Evolutionary conservation across 2,329 filamentous ascomycete species (phyloP), one percentile per base, ranked within the genome.

Genomic region (Curvularia sp.): DNA sequence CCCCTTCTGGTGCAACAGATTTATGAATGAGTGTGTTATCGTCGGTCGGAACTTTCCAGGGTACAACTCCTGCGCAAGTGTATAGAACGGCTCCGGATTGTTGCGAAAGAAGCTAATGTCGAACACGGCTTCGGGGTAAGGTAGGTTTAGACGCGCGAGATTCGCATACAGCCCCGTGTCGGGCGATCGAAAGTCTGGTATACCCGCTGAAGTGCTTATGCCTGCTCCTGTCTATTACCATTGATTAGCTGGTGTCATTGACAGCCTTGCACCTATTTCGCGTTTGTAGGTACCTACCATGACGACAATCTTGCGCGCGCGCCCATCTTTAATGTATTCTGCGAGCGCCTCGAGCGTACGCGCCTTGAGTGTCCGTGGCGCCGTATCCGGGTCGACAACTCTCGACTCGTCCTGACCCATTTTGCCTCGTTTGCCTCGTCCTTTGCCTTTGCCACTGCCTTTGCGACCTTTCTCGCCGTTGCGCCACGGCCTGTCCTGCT

Each of bases 161-260:
- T 98, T 98, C 69, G 92, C 89, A 77, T 99, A 99, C 10, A 99
- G 85, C 3, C 95, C 95, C 0, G 94, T 98, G 57, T 92, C 90
- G 62, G 94, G 93, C 1, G 93, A 96, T 64, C 95, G 86, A 77
- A 98, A 99, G 79, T 99, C 95, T 62, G 95, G 95, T 62, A 99
- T 94, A 79, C 81, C 79, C 1, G 79, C 80, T n/a, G 81, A 82
- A 0, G 91, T 94, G 30, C 89, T 92, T 66, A 97, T 96, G 48
- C 94, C 94, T 12, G 94, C 93, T 58, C 94, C 94, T 2, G 91
- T 93, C 84, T 68, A 43, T 49, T 31, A 8, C n/a, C 13, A n/a
- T 4, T 43, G 41, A 22, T 43, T 4, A 43, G 41, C 22, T 24
- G 7, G 41, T n/a, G 22, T 43, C 24, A 20, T 22, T 22, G 50